Evolutionary conservation across 176 grass and related monocot species (phyloP).

Genomic region (Lolium rigidum): DNA sequence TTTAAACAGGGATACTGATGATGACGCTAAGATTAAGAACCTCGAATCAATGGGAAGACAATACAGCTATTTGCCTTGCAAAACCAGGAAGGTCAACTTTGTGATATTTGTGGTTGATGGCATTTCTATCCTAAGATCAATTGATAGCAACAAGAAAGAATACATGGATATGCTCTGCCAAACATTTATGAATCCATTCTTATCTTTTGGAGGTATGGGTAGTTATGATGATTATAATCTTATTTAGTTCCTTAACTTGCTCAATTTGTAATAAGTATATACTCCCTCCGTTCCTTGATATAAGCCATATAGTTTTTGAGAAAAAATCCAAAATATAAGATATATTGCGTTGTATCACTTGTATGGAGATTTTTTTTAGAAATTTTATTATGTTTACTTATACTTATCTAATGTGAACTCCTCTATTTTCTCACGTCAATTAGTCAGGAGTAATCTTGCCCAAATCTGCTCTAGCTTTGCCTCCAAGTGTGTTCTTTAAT

Average conservation of each 20-base stretch:
- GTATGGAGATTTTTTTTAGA: too few species aligned
- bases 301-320: too few species aligned
- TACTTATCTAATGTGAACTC: too few species aligned
- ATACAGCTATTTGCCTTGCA: slow-evolving; percentile 46
- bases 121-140: slow-evolving; percentile 55
- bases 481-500: too few species aligned
- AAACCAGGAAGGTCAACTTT: slow-evolving; percentile 80
- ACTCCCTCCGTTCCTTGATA: too few species aligned
- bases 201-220: slow-evolving; percentile 68
- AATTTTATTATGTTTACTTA: too few species aligned
- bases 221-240: slow-evolving; percentile 19
- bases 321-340: too few species aligned
- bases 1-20: slow-evolving; percentile 55
- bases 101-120: slow-evolving; percentile 83
- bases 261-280: neutral
- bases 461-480: too few species aligned
- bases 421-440: too few species aligned
- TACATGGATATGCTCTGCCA: slow-evolving; percentile 58
- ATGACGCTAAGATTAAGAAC: slow-evolving; percentile 38
- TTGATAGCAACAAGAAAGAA: slow-evolving; percentile 34
- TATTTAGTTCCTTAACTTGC: slow-evolving; percentile 16
- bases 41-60: slow-evolving; percentile 53
- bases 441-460: too few species aligned
- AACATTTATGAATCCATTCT: slow-evolving; percentile 75
- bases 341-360: too few species aligned